Percentiles rank a stretch among this genome's conserved stretches.
Conservation (phyloP, 75 land plant genomes). For the Sequoiadendron giganteum region DNA sequence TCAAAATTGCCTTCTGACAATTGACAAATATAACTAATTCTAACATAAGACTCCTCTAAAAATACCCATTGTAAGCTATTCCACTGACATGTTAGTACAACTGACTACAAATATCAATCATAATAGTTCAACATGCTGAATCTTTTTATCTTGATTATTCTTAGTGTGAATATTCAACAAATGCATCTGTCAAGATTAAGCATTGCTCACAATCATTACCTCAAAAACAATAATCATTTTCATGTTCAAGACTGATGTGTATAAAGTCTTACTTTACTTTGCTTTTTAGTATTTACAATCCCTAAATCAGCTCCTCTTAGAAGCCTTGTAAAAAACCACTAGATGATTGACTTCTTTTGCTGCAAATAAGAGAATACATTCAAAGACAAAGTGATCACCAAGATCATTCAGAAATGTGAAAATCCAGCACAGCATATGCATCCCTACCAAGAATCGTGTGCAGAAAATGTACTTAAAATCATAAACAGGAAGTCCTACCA, state of each 20-base stretch:
- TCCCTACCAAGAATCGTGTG: background rate
- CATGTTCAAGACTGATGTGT: background rate
- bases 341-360: background rate
- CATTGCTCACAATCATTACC: constrained; percentile 8
- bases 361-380: background rate
- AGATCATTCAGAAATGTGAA: background rate
- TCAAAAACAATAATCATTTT: background rate
- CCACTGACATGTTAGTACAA: background rate
- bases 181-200: background rate
- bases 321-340: background rate
- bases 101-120: background rate
- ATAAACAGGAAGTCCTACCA: background rate
- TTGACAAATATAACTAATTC: background rate
- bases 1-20: no score
- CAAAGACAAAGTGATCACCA: background rate
- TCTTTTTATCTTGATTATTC: background rate
- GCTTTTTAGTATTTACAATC: background rate
- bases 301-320: background rate
- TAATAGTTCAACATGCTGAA: background rate
- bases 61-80: no score
- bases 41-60: no score
- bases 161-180: background rate
- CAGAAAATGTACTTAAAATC: background rate
- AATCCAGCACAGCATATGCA: background rate
- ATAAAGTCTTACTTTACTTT: background rate